These are phyloP conservation scores for Microdochium paspali DNA, from an alignment of 2,329 filamentous ascomycete species.

Conservation along the genomic window DNA sequence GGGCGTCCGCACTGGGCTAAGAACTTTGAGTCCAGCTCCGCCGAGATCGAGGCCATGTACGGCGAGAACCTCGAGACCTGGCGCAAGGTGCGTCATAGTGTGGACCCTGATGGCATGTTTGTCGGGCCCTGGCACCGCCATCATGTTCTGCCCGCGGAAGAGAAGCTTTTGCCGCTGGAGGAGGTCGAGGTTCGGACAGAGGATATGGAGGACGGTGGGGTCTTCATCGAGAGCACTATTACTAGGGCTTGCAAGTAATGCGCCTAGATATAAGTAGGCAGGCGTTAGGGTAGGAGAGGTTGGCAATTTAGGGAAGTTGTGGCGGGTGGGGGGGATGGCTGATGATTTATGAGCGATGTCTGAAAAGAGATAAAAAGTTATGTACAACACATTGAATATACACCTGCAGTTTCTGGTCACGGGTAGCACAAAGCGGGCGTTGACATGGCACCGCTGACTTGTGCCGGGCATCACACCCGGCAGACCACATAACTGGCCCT, in stretches of 20 bases:
- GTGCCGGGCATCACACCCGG: too few species aligned
- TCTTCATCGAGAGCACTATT: neutral
- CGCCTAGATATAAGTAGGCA: too few species aligned
- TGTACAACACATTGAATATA: too few species aligned
- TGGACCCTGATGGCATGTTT: conserved; percentile 79
- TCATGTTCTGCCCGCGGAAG: conserved; percentile 39
- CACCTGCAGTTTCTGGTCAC: too few species aligned
- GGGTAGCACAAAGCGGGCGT: too few species aligned
- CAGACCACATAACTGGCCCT: too few species aligned
- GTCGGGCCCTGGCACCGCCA: conserved; percentile 82
- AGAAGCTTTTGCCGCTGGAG: conserved; percentile 15
- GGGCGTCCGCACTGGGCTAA: conserved; percentile 88
- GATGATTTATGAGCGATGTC: too few species aligned
- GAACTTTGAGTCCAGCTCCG: conserved; percentile 61
- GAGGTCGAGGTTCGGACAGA: conserved; percentile 13
- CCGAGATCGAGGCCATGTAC: conserved; percentile 60
- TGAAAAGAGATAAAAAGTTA: too few species aligned
- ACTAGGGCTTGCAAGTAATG: neutral
- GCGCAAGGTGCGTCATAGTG: conserved; percentile 56
- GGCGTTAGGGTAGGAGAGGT: too few species aligned
- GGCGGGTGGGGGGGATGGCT: too few species aligned
- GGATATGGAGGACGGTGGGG: conserved; percentile 4
- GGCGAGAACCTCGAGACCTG: conserved; percentile 58
- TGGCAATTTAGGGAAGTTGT: too few species aligned
- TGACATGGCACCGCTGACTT: too few species aligned